Base-by-base conservation (phyloP, 352 stramenopile genomes). In the Globisporangium echinulatum region DNA sequence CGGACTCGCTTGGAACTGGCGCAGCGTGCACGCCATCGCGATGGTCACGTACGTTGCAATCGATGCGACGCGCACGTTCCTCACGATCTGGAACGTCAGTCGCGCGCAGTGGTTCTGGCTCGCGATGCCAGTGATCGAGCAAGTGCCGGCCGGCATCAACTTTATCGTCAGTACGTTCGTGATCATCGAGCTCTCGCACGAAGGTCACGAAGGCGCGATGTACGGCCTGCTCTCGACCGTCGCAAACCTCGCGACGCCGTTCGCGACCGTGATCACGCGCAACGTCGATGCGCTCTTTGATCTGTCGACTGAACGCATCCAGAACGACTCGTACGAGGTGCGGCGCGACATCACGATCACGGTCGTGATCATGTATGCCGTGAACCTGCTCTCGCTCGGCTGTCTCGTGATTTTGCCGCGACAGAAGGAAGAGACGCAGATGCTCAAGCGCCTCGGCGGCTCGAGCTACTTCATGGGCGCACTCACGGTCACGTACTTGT, bases 211-310 rank as follows among this genome's bases (percentile, higher is more conserved):
- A 66, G 75, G 75, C 25, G 77, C 77, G 43, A 78, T 87, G 62
- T 84, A 85, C 58, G 75, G 79, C 8, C 66, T 89, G 25, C 61
- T 89, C 38, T 82, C 77, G 17, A 89, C 79, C 13, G 77, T 89
- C 25, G 67, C 64, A 56, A 89, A 87, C 62, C 61, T 89, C 7
- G 61, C 58, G 25, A 69, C 61, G 1, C 75, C 79, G 19, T 79
- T 89, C 55, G 57, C 75, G 5, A 62, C 71, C 2, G 65, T 71
- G 11, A 67, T 85, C 43, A 76, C 71, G 33, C 63, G 64, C 11
- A 79, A 77, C 58, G 60, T 87, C 33, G 53, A 80, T 49, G 62
- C 67, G 13, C 37, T 58, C 7, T 89, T 74, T 19, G 58, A 83
- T n/a, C 54, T 88, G 8, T 62, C 62, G n/a, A 78, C 60, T 1